Evolutionary conservation across 257 asterid genomes (phyloP).

Genomic region (Thymus mandschuricus): DNA sequence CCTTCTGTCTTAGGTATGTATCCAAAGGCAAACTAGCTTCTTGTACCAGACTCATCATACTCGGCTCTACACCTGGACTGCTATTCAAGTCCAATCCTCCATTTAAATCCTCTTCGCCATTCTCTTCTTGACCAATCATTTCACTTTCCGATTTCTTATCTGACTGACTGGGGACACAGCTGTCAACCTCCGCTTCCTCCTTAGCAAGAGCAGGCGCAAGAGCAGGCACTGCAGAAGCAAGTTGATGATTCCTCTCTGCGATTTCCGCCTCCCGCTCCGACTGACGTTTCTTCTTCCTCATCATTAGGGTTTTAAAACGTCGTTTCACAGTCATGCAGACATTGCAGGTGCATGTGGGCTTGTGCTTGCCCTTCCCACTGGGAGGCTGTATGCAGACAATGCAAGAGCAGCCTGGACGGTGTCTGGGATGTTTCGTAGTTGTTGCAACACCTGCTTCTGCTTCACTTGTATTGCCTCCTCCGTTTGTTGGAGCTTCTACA

Average conservation of each 20-base stretch:
- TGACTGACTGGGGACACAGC: conserved; percentile 3
- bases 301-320: conserved; percentile 93
- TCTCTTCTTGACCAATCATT: conserved; percentile 39
- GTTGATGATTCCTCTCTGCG: conserved; percentile 64
- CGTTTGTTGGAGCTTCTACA: conserved; percentile 44
- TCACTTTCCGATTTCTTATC: conserved; percentile 47
- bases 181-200: conserved; percentile 59
- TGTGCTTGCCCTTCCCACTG: conserved; percentile 96
- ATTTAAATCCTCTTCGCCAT: conserved; percentile 42
- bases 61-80: conserved; percentile 63
- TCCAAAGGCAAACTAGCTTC: conserved; percentile 91
- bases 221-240: conserved; percentile 28
- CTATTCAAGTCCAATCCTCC: conserved; percentile 69
- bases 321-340: conserved; percentile 97
- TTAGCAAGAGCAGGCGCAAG: conserved; percentile 32
- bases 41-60: conserved; percentile 82
- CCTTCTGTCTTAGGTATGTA: conserved; percentile 77
- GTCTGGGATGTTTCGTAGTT: conserved; percentile 93
- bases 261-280: conserved; percentile 91
- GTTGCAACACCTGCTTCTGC: conserved; percentile 55
- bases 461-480: conserved; percentile 48
- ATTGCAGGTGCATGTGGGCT: conserved; percentile 92
- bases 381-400: conserved; percentile 99
- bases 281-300: conserved; percentile 97
- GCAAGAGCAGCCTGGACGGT: conserved; percentile 98